Conservation (phyloP, 768 basidiomycete genomes). For the Termitomyces bulborhizus region DNA sequence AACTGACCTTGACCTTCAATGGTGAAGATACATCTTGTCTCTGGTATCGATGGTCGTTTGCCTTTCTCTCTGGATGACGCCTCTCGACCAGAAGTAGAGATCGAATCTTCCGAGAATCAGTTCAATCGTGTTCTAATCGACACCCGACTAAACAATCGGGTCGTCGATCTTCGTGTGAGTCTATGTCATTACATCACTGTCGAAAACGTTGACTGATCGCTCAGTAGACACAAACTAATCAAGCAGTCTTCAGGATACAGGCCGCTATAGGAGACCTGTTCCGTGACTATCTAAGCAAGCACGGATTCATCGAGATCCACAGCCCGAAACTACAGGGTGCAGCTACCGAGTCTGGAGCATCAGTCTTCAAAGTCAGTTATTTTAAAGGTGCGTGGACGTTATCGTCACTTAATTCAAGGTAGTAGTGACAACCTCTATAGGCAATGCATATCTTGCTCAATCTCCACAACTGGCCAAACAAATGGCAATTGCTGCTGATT, state of each 20-base stretch:
- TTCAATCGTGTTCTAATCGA: constrained; percentile 83
- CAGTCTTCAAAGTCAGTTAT: constrained; percentile 96
- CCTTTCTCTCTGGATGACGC: constrained; percentile 96
- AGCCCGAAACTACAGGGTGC: constrained; percentile 96
- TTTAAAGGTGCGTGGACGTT: constrained; percentile 68
- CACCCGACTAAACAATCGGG: constrained; percentile 90
- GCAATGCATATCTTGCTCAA: constrained; percentile 89
- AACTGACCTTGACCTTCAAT: not conserved
- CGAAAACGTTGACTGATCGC: not conserved
- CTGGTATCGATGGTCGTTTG: constrained; percentile 71
- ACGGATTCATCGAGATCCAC: constrained; percentile 92
- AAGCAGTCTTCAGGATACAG: constrained; percentile 91
- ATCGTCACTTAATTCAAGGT: not conserved
- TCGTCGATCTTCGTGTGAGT: constrained; percentile 87
- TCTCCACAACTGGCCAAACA: constrained; percentile 97
- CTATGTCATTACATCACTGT: not conserved
- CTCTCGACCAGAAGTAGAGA: constrained; percentile 71
- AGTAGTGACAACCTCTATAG: constrained; percentile 31
- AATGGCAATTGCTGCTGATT: constrained; percentile 98
- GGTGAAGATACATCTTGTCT: constrained; percentile 69
- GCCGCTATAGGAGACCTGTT: constrained; percentile 85
- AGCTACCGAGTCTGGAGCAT: constrained; percentile 94
- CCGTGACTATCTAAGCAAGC: constrained; percentile 67
- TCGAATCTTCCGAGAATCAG: constrained; percentile 50
- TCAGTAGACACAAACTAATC: constrained; percentile 83